Conservation (phyloP, 1,284 basidiomycete genomes). For the Papiliotrema nemorosa region DNA sequence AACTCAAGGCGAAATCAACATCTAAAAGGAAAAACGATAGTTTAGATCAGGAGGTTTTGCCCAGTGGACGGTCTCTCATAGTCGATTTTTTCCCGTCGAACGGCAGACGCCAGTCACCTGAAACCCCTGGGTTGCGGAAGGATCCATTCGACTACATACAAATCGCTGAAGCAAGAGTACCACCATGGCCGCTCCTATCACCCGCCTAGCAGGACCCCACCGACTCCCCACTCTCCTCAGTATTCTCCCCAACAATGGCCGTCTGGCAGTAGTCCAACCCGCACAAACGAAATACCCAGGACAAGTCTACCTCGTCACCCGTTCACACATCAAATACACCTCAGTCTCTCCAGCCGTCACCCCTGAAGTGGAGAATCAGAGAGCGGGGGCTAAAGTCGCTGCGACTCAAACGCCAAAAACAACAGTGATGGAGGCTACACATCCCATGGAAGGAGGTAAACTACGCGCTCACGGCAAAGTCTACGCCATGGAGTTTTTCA, state of each 20-base stretch:
- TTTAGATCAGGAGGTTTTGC: too few relatives aligned
- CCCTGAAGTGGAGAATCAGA: background rate
- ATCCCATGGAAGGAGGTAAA: constrained; percentile 4
- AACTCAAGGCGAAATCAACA: too few relatives aligned
- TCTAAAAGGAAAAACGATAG: too few relatives aligned
- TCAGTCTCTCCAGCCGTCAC: background rate
- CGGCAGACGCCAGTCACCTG: too few relatives aligned
- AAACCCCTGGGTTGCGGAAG: too few relatives aligned
- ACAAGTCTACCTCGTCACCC: constrained; percentile 32
- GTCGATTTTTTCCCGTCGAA: too few relatives aligned
- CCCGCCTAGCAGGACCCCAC: constrained; percentile 2
- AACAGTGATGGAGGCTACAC: background rate
- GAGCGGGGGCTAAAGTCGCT: background rate
- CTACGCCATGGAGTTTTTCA: constrained; percentile 35
- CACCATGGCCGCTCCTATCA: too few relatives aligned
- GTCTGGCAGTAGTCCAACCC: constrained; percentile 26
- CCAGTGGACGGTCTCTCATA: too few relatives aligned
- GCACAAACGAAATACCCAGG: constrained; percentile 13
- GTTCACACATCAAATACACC: constrained; percentile 9
- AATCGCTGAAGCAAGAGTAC: too few relatives aligned
- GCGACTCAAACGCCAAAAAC: background rate
- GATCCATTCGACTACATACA: too few relatives aligned
- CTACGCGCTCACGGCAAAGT: constrained; percentile 24
- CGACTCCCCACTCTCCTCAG: constrained; percentile 31
- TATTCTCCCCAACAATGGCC: constrained; percentile 25